Base-by-base conservation (phyloP, 2,329 filamentous ascomycete genomes). In the Microcyclosporella mali region DNA sequence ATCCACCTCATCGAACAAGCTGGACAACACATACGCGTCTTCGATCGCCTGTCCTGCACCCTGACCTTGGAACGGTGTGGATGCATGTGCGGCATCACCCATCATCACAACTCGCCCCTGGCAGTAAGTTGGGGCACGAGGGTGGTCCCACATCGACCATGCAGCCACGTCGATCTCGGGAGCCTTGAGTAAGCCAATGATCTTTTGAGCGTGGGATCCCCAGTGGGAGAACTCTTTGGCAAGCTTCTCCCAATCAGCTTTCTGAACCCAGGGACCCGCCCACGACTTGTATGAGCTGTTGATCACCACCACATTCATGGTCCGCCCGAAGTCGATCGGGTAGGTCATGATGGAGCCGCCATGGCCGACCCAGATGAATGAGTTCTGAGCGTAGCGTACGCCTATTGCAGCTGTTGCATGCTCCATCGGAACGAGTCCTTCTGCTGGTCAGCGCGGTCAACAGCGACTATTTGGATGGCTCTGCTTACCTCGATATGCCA, bases 341-440 rank as follows among this genome's bases (percentile, higher is more conserved):
- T 81, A 82, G 0, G 73, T 80, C 16, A 82, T 64, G 10, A 75
- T 55, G 56, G 82, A 79, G 0, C 73, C 75, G 40, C 68, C 61
- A 0, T 71, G 71, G 0, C 78, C 79, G 43, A 74, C 29, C 27
- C 49, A 46, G 47, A 56, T 56, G 33, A 37, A 41, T 6, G 47
- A 44, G 33, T 55, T 55, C 29, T 33, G 29, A 4, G 53, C 51
- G 16, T 40, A 41, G 10, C 45, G 35, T 16, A 48, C 49, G 29
- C 53, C 55, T 1, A 57, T 25, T 3, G 47, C 45, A n/a, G 35
- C 40, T 17, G 37, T 39, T 2, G 53, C 53, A 16, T 53, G 29
- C 10, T 39, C 35, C 70, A 82, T 82, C 0, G 78, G 75, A 1
- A 82, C 66, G 2, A 84, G 58, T 0, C 74, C 74, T 6, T 25